phyloP scores from a whole-genome alignment of 495 filamentous ascomycete species.

The Cladorrhinum samala region DNA sequence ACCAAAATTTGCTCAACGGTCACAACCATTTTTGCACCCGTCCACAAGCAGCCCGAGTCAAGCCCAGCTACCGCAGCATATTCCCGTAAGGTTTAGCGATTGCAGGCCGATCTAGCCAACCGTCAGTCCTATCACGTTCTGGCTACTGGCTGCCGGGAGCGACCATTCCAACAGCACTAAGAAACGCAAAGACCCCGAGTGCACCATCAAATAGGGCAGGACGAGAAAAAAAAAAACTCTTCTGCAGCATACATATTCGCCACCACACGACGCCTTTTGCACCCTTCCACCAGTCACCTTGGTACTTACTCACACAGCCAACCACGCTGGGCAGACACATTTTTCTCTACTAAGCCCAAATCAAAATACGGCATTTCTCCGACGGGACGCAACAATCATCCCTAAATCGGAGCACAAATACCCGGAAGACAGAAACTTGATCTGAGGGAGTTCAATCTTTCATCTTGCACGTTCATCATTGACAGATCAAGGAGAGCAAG shows the following conservation, averaged over 20 bases:
- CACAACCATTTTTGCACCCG: not conserved
- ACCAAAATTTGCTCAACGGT: not conserved
- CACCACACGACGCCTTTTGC: slow-evolving; percentile 19
- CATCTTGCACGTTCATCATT: slow-evolving; percentile 4
- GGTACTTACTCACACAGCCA: slow-evolving; percentile 1
- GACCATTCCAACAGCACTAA: slow-evolving; percentile 9
- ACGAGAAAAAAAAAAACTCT: slow-evolving; percentile 22
- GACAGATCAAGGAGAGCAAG: not conserved
- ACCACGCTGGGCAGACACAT: not conserved
- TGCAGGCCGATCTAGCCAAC: slow-evolving; percentile 10
- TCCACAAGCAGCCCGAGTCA: slow-evolving; percentile 7
- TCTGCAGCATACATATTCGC: slow-evolving; percentile 30
- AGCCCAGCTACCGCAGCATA: not conserved
- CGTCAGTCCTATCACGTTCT: slow-evolving; percentile 6
- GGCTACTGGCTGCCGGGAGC: not conserved
- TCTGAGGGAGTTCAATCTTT: no score
- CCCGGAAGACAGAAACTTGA: no score
- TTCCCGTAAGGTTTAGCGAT: slow-evolving; percentile 3
- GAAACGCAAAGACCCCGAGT: slow-evolving; percentile 3
- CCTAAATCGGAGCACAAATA: not conserved
- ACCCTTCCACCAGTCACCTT: slow-evolving; percentile 7
- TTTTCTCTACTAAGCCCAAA: slow-evolving; percentile 7
- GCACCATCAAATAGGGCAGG: not conserved
- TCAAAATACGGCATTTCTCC: not conserved
- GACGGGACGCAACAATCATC: not conserved